phyloP scores from a whole-genome alignment of 1,284 basidiomycete species.

The Phlebopus sp. region DNA sequence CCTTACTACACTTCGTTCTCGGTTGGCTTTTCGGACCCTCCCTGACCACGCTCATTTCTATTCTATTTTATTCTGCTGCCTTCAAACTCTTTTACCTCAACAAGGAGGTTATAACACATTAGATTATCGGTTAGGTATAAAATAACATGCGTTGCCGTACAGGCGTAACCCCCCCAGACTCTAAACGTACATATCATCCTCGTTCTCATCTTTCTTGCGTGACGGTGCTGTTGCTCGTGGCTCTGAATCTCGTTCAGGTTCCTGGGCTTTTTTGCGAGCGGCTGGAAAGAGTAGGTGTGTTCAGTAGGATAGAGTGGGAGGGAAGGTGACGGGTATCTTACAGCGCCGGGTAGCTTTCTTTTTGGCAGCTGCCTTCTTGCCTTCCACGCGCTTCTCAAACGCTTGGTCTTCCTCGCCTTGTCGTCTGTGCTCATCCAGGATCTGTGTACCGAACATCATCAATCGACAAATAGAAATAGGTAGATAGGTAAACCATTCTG shows the following conservation, averaged over 20 bases:
- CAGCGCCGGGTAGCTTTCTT: slow-evolving; percentile 52
- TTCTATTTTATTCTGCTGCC: neutral
- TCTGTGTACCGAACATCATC: slow-evolving; percentile 41
- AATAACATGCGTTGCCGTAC: slow-evolving; percentile 5
- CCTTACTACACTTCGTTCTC: neutral
- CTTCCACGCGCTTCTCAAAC: slow-evolving; percentile 79
- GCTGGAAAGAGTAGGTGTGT: slow-evolving; percentile 14
- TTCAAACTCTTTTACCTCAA: neutral
- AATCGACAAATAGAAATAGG: slow-evolving; percentile 11
- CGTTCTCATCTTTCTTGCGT: slow-evolving; percentile 12
- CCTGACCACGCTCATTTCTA: neutral
- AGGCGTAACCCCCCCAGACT: neutral
- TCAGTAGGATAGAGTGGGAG: neutral
- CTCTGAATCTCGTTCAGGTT: slow-evolving; percentile 14
- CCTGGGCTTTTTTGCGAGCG: slow-evolving; percentile 26
- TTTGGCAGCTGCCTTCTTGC: slow-evolving; percentile 78
- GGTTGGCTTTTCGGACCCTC: slow-evolving; percentile 9
- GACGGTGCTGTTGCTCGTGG: slow-evolving; percentile 13
- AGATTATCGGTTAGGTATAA: slow-evolving; percentile 10
- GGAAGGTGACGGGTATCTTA: slow-evolving; percentile 14
- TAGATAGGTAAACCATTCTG: slow-evolving; percentile 6
- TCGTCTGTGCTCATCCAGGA: slow-evolving; percentile 76
- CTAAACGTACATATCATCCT: slow-evolving; percentile 32
- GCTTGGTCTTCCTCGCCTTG: slow-evolving; percentile 92
- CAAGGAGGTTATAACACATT: slow-evolving; percentile 15